These are phyloP conservation scores for Lentithecium fluviatile DNA, from an alignment of 495 filamentous ascomycete genomes.

Conservation along the genomic window DNA sequence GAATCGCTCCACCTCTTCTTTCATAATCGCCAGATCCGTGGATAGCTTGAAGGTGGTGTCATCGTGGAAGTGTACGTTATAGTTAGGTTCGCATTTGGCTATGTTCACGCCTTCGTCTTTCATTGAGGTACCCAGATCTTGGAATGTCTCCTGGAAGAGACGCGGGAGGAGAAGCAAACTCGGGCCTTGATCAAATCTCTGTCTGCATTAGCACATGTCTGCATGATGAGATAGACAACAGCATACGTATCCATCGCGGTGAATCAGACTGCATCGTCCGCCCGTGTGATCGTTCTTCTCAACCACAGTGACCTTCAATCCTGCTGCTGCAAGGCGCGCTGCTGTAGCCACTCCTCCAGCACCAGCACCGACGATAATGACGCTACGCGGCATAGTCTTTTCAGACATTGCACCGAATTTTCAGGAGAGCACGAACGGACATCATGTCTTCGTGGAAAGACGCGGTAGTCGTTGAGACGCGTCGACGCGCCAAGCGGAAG, in stretches of 20 bases:
- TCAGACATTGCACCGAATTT: not conserved
- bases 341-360: conserved; percentile 66
- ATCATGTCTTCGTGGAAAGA: too few relatives aligned
- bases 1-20: conserved; percentile 62
- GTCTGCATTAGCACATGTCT: not conserved
- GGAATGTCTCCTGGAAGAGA: conserved; percentile 62
- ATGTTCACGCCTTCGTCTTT: conserved; percentile 59
- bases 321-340: conserved; percentile 64
- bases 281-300: conserved; percentile 69
- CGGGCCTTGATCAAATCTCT: conserved; percentile 72
- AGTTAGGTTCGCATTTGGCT: conserved; percentile 69
- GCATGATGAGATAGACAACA: not conserved
- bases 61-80: conserved; percentile 66
- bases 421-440: too few relatives aligned
- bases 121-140: conserved; percentile 61
- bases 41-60: conserved; percentile 57
- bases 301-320: conserved; percentile 62
- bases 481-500: too few relatives aligned
- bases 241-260: conserved; percentile 52
- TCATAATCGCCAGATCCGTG: conserved; percentile 62
- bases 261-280: conserved; percentile 61
- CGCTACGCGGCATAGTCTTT: not conserved
- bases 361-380: conserved; percentile 55
- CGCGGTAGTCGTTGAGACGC: too few relatives aligned
- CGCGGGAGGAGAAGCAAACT: conserved; percentile 66